phyloP scores from a whole-genome alignment of 345 rosid species.

The Isatis tinctoria region DNA sequence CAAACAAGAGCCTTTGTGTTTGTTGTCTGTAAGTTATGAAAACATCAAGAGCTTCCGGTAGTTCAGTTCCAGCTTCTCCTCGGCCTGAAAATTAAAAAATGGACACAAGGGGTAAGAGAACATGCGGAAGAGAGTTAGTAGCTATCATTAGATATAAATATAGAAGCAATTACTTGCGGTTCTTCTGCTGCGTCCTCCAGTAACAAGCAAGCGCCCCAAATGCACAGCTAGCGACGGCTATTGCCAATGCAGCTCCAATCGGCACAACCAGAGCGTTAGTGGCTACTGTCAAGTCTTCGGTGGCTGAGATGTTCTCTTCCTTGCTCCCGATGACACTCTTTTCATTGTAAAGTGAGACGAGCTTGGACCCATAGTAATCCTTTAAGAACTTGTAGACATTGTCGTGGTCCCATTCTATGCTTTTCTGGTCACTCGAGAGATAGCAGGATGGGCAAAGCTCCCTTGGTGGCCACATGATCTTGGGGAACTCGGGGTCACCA shows the following conservation, averaged over 20 bases:
- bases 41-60: not conserved
- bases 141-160: constrained; percentile 40
- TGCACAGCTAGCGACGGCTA: constrained; percentile 95
- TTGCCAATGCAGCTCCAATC: constrained; percentile 95
- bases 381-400: constrained; percentile 68
- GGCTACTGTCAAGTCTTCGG: constrained; percentile 57
- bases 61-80: constrained; percentile 35
- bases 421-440: constrained; percentile 33
- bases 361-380: constrained; percentile 63
- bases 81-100: constrained; percentile 20
- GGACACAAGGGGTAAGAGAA: not conserved
- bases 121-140: constrained; percentile 5
- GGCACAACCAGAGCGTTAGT: constrained; percentile 84
- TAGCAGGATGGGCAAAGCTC: constrained; percentile 81
- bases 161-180: constrained; percentile 78
- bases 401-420: constrained; percentile 59
- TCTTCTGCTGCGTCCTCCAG: constrained; percentile 98
- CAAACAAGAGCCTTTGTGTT: constrained; percentile 12
- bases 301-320: constrained; percentile 34
- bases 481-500: constrained; percentile 91
- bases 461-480: constrained; percentile 84
- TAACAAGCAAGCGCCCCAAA: constrained; percentile 97
- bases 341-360: constrained; percentile 62
- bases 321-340: constrained; percentile 39
- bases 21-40: constrained; percentile 10